Base-by-base conservation (phyloP, 2,329 filamentous ascomycete species). In the Chaetomiaceae sp. region DNA sequence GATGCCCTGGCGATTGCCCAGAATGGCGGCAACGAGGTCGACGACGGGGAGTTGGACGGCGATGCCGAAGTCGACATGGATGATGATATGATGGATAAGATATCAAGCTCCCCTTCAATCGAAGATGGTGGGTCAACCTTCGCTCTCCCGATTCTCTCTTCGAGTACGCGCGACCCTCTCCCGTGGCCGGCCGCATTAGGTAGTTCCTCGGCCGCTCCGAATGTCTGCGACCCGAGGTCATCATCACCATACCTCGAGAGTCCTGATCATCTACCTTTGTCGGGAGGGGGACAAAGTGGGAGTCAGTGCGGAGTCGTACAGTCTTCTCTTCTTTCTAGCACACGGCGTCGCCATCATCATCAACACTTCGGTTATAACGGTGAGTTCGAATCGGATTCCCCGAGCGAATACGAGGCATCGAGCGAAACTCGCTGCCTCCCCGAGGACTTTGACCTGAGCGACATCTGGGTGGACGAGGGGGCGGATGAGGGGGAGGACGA, bases 41-140 rank as follows among this genome's bases (percentile, higher is more conserved):
- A 81, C 61, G 84, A 87, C 58, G 82, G 79, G 43, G 84, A 89
- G 58, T 72, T 82, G 64, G 80, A 86, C 62, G 81, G 82, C 60
- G 83, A 82, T 44, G 85, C 86, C 63, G 87, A 78, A 43, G 87
- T 88, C 62, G 81, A 88, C 64, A 74, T 90, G 69, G 90, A 95
- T 66, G 78, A 96, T 71, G 92, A 97, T 71, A 85, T 96, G 84
- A 90, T 95, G 87, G 94, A 97, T 75, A 94, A 94, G 72, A 96
- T 99, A 61, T 97, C 92, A 65, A 97, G 91, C 72, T 97, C 92
- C 65, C 94, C 94, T 67, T 97, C 92, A 64, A 99, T 99, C 72
- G 90, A 95, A 78, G 92, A 97, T 86, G 92, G 92, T 99, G 85
- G 80, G 90, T 94, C 76, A 74, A 72, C 71, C 73, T 67, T 63